Conservation (phyloP, 352 stramenopile species). For the Pythium graminicola region DNA sequence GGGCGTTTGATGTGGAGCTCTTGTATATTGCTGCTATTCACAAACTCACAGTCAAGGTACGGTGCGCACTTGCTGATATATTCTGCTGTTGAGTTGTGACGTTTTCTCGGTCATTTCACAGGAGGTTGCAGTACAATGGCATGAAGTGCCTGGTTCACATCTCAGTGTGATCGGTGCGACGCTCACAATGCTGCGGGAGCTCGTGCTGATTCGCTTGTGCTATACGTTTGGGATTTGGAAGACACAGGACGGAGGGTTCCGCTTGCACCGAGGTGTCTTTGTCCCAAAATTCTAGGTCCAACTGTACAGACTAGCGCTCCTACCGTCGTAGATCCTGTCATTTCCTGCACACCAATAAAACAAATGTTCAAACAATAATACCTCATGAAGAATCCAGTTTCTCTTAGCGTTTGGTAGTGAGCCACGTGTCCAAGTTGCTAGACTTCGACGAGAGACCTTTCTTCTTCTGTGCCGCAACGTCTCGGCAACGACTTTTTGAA, state of each 20-base stretch:
- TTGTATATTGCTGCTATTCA: constrained; percentile 74
- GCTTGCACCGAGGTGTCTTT: constrained; percentile 31
- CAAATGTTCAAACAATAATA: not conserved
- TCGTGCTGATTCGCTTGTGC: constrained; percentile 85
- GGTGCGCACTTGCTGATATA: too few species aligned
- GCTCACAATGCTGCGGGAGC: constrained; percentile 90
- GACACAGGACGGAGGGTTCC: constrained; percentile 59
- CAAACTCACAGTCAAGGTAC: constrained; percentile 57
- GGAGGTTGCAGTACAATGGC: constrained; percentile 91
- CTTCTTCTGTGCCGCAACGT: constrained; percentile 8
- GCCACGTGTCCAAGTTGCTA: constrained; percentile 11
- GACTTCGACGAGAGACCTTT: not conserved
- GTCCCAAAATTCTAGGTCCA: constrained; percentile 11
- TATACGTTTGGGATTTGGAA: constrained; percentile 89
- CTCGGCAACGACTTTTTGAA: not conserved
- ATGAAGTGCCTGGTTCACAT: constrained; percentile 88
- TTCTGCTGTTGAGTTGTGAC: too few species aligned
- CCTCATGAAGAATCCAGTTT: not conserved
- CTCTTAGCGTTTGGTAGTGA: constrained; percentile 4
- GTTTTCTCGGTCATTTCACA: constrained; percentile 19
- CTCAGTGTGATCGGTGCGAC: constrained; percentile 84
- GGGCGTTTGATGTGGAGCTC: constrained; percentile 94
- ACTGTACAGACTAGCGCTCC: not conserved
- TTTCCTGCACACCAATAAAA: not conserved
- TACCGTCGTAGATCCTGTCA: not conserved